These are phyloP conservation scores for Diplodia sapinea DNA, from an alignment of 2,329 filamentous ascomycete species.

Conservation along the genomic window DNA sequence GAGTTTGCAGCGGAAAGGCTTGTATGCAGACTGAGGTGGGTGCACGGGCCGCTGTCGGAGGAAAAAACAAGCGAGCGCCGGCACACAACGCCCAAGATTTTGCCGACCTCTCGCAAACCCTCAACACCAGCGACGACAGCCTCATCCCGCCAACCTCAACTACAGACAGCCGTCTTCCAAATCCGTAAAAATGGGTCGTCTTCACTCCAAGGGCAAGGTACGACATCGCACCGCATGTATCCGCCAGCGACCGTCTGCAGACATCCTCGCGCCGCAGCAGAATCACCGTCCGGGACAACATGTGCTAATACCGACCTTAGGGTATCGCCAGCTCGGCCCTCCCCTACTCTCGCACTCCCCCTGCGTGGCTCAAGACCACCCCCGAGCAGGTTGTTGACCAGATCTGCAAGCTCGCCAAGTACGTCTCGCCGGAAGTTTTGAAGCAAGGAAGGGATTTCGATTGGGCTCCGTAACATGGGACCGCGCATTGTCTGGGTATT, in stretches of 20 bases:
- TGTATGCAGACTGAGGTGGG: constrained; percentile 9
- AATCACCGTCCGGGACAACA: neutral
- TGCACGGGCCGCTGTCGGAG: constrained; percentile 15
- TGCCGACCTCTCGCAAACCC: constrained; percentile 27
- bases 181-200: constrained; percentile 80
- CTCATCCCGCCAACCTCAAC: constrained; percentile 37
- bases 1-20: neutral
- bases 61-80: constrained; percentile 37
- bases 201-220: constrained; percentile 78
- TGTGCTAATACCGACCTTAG: constrained; percentile 67
- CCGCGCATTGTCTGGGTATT: neutral
- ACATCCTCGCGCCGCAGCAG: neutral
- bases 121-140: constrained; percentile 28
- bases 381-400: constrained; percentile 98
- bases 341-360: constrained; percentile 92
- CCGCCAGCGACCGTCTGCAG: neutral
- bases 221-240: neutral
- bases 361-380: constrained; percentile 98
- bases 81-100: constrained; percentile 30
- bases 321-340: constrained; percentile 95
- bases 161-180: constrained; percentile 29
- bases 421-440: constrained; percentile 2
- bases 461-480: neutral
- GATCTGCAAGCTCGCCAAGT: constrained; percentile 89
- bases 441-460: neutral